These are phyloP conservation scores for Colletotrichum sp. DNA, from an alignment of 2,329 filamentous ascomycete genomes.

Conservation along the genomic window DNA sequence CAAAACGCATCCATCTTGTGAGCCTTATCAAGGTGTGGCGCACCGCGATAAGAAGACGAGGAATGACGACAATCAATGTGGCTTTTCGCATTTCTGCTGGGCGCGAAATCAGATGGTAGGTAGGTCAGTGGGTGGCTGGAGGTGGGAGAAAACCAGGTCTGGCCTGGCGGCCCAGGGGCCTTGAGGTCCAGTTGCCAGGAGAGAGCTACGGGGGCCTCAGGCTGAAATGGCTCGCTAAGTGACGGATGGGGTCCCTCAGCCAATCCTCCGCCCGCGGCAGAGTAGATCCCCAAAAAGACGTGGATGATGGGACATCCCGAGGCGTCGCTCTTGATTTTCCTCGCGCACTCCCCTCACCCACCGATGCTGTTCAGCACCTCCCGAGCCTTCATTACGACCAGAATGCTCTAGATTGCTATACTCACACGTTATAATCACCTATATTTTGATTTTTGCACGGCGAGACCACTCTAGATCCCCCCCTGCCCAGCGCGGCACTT, in stretches of 20 bases:
- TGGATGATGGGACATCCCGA: constrained; percentile 20
- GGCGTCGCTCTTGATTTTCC: constrained; percentile 16
- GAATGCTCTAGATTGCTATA: constrained; percentile 9
- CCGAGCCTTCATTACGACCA: neutral
- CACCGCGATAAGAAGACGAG: neutral
- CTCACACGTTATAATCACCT: neutral
- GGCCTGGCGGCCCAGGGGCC: neutral
- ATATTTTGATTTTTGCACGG: neutral
- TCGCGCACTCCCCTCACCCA: constrained; percentile 14
- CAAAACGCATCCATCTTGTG: neutral
- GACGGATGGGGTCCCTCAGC: constrained; percentile 10
- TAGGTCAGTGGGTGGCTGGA: neutral
- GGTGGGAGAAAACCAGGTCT: neutral
- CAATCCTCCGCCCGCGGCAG: constrained; percentile 15
- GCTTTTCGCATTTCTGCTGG: neutral
- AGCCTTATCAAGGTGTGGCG: neutral
- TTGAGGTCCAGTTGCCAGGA: neutral
- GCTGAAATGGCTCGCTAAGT: constrained; percentile 13
- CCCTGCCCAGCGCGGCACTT: neutral
- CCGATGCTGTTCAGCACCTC: neutral
- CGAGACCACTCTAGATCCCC: neutral
- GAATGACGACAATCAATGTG: neutral
- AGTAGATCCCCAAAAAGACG: constrained; percentile 12
- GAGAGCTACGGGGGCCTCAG: constrained; percentile 12
- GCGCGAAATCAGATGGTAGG: neutral